These are phyloP conservation scores for Penicillium chermesinum DNA, from an alignment of 495 filamentous ascomycete species.

Conservation along the genomic window DNA sequence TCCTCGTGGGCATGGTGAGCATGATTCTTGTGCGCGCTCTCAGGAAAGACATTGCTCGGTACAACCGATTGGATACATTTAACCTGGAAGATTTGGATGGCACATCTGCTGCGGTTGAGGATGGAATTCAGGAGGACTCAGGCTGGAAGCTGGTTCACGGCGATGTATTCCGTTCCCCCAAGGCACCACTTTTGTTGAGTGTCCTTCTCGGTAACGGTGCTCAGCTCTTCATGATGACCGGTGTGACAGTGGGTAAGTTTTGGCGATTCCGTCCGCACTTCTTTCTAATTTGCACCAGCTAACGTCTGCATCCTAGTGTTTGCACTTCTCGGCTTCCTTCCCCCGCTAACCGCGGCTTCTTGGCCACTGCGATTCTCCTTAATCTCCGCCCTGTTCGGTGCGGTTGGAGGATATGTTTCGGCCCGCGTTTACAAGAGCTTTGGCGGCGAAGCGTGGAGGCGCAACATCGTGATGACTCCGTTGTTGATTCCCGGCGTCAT, in stretches of 20 bases:
- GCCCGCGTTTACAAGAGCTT: constrained; percentile 88
- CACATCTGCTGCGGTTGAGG: constrained; percentile 68
- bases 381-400: constrained; percentile 87
- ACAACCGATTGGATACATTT: constrained; percentile 86
- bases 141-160: constrained; percentile 98
- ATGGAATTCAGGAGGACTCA: constrained; percentile 94
- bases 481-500: constrained; percentile 80
- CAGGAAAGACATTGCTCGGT: constrained; percentile 89
- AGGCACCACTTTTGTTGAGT: constrained; percentile 75
- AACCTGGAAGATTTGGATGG: constrained; percentile 78
- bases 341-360: constrained; percentile 86
- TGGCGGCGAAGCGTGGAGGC: constrained; percentile 87
- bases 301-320: constrained; percentile 48
- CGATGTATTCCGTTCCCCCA: constrained; percentile 89
- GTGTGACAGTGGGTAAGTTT: constrained; percentile 68
- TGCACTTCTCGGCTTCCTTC: constrained; percentile 92
- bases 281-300: not conserved
- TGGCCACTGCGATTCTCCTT: constrained; percentile 88
- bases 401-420: constrained; percentile 88
- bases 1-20: constrained; percentile 83
- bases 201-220: constrained; percentile 89
- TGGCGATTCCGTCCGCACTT: not conserved
- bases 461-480: constrained; percentile 84
- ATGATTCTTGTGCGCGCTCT: constrained; percentile 83
- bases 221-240: constrained; percentile 96